Base-by-base conservation (phyloP, 1,139 yeast genomes). In the Hyphopichia khmerensis region DNA sequence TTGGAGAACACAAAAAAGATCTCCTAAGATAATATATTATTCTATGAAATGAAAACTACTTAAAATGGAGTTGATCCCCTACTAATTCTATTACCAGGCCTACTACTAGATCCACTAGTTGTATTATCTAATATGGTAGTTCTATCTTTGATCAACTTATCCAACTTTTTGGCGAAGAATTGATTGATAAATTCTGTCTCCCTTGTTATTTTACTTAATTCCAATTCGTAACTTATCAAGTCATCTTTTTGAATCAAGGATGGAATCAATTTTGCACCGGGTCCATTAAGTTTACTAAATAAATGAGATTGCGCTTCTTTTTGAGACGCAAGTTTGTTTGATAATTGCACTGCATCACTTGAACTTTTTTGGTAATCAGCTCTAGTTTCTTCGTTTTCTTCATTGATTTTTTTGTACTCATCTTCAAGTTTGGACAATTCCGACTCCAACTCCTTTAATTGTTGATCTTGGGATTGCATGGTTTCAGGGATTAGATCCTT, bases 331-430 rank as follows among this genome's bases (percentile, higher is more conserved):
- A 75, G 51, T 16, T 50, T 50, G 0, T 59, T 55, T 0, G 85
- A 72, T 29, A 67, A 53, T 37, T 75, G 79, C 1, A 82, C 85
- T 0, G 89, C 89, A 16, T 61, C 63, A 0, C 80, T 63, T 0
- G 88, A 82, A 26, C 64, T 63, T 6, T 56, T 51, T 57, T 83
- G 90, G 53, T 84, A 84, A 36, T 69, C 55, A 2, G 49, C 49
- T 45, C 89, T 64, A 8, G 74, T 53, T 0, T 49, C 40, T 27
- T 79, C 84, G 44, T 72, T 70, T 39, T 65, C 71, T 3, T 49
- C 50, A 6, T 53, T 52, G 21, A 68, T 52, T 29, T 56, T 56
- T 1, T 55, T 52, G 41, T 63, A 62, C 43, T 64, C 74, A 2
- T 46, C 48, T 13, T 52, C 51, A 18, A 73, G 52, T 3, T 48